phyloP scores from a whole-genome alignment of 306 rosid species.

The Acmispon strigosus region DNA sequence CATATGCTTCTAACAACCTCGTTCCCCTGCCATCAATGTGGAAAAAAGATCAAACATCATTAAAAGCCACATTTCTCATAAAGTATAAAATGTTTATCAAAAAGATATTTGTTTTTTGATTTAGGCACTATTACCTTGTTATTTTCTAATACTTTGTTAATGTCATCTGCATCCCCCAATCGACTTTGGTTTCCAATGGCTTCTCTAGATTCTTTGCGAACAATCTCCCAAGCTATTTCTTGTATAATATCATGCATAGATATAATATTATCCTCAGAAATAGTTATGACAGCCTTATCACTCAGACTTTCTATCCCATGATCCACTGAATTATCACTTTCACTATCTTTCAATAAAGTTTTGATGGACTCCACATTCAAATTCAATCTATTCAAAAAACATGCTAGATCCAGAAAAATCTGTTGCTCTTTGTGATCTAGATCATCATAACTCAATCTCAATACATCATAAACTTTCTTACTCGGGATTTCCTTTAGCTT shows the following conservation, averaged over 20 bases:
- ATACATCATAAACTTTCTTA: background rate
- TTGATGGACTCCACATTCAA: background rate
- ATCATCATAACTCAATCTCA: constrained; percentile 10
- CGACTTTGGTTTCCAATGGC: background rate
- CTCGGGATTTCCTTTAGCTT: background rate
- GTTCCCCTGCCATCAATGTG: background rate
- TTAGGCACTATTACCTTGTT: background rate
- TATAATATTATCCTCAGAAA: background rate
- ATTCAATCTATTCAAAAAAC: background rate
- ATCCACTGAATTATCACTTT: background rate
- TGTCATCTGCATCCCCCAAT: background rate
- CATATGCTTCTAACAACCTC: background rate
- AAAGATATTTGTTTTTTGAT: background rate
- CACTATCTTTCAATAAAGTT: background rate
- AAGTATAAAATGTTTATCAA: background rate
- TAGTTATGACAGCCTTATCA: constrained; percentile 14
- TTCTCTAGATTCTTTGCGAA: background rate
- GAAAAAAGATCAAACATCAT: too few relatives aligned
- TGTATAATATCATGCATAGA: constrained; percentile 14
- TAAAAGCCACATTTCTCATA: background rate
- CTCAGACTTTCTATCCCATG: background rate
- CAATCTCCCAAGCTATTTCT: constrained; percentile 21
- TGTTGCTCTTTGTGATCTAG: background rate
- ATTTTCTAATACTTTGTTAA: background rate
- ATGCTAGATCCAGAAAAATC: constrained; percentile 10